phyloP scores from a whole-genome alignment of 768 basidiomycete species.

The Termitomyces sp. region DNA sequence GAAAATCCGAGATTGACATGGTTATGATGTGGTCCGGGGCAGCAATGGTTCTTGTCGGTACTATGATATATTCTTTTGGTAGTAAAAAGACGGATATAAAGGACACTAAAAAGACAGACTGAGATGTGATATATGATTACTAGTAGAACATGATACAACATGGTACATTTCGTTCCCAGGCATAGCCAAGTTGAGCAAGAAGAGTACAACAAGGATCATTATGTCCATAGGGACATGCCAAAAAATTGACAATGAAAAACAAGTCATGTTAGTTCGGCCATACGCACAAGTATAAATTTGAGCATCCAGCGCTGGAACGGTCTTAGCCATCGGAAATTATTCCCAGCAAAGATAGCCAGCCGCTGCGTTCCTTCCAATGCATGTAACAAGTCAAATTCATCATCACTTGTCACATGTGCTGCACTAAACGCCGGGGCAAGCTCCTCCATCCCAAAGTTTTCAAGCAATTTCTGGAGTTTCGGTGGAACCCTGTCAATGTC shows the following conservation, averaged over 20 bases:
- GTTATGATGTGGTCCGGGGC: slow-evolving; percentile 67
- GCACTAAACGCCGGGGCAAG: background rate
- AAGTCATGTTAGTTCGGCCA: background rate
- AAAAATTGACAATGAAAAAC: background rate
- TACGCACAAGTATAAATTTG: background rate
- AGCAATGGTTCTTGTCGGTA: slow-evolving; percentile 62
- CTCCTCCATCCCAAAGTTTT: background rate
- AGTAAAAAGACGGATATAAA: slow-evolving; percentile 19
- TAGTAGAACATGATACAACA: background rate
- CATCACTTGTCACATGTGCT: background rate
- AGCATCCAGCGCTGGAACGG: background rate
- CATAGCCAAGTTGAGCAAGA: background rate
- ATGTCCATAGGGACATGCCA: background rate
- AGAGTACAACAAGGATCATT: background rate
- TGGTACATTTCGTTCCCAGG: background rate
- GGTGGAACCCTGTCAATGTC: background rate
- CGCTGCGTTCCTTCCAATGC: background rate
- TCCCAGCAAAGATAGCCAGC: background rate
- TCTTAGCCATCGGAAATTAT: background rate
- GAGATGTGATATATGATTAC: background rate
- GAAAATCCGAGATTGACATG: slow-evolving; percentile 28
- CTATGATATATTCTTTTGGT: slow-evolving; percentile 57
- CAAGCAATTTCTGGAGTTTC: background rate
- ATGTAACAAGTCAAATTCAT: background rate
- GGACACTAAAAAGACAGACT: slow-evolving; percentile 15